phyloP scores from a whole-genome alignment of 306 rosid species.

The Gleditsia sinensis region DNA sequence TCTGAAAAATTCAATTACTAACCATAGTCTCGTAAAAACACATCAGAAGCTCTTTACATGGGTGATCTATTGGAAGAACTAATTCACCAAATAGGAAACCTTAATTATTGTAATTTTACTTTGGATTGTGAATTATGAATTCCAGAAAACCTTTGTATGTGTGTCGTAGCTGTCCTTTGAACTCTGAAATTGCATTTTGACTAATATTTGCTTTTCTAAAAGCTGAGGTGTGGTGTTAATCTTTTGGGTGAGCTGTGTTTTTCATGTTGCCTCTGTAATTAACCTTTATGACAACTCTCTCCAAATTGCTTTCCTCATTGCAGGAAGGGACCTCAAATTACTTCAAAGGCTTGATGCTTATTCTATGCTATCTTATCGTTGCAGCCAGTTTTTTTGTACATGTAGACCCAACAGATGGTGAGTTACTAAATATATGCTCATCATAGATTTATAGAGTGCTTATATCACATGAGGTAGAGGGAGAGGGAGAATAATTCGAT shows the following conservation, averaged over 20 bases:
- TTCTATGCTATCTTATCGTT: slow-evolving; percentile 88
- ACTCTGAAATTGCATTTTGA: background rate
- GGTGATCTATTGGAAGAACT: background rate
- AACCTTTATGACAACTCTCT: background rate
- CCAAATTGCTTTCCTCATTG: slow-evolving; percentile 30
- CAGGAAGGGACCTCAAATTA: slow-evolving; percentile 94
- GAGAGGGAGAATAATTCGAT: too few species aligned
- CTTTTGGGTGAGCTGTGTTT: background rate
- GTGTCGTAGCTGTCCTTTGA: background rate
- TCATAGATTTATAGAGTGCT: slow-evolving; percentile 14
- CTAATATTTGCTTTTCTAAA: background rate
- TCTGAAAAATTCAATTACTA: background rate
- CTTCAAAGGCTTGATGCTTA: slow-evolving; percentile 92
- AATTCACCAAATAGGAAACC: background rate
- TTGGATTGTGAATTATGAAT: background rate
- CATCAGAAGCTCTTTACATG: background rate
- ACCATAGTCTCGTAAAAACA: background rate
- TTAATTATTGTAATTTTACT: background rate
- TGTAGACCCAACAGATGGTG: slow-evolving; percentile 74
- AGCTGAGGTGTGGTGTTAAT: background rate
- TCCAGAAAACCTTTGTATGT: background rate
- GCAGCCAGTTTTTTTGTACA: slow-evolving; percentile 95
- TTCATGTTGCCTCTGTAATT: background rate
- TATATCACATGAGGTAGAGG: background rate
- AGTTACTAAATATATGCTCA: slow-evolving; percentile 42